Conservation (phyloP, 2,329 filamentous ascomycete genomes). For the Penicillium janthinellum region DNA sequence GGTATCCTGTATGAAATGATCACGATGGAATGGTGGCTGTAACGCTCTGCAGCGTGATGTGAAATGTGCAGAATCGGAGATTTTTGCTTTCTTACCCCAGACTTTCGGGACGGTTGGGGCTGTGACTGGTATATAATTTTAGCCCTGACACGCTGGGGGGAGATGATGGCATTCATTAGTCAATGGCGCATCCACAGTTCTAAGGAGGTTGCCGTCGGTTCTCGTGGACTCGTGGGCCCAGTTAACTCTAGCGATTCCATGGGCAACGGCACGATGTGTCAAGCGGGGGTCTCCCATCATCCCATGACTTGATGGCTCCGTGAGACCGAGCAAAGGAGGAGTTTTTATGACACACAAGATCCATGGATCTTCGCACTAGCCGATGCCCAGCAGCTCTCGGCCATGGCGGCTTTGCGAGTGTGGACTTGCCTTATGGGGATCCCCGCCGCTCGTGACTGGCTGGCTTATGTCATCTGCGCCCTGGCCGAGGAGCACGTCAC, state of each 20-base stretch:
- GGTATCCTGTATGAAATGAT: slow-evolving; percentile 2
- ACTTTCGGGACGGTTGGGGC: slow-evolving; percentile 13
- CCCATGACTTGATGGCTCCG: slow-evolving; percentile 17
- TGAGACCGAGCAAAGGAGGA: slow-evolving; percentile 15
- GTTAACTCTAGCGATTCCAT: slow-evolving; percentile 3
- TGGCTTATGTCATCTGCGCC: not conserved
- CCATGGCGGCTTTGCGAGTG: not conserved
- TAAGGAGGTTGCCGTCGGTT: not conserved
- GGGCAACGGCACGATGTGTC: slow-evolving; percentile 19
- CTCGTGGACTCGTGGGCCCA: slow-evolving; percentile 5
- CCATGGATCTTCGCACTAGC: slow-evolving; percentile 3
- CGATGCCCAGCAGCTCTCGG: slow-evolving; percentile 1
- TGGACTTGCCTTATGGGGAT: slow-evolving; percentile 1
- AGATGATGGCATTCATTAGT: slow-evolving; percentile 24
- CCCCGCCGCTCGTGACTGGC: not conserved
- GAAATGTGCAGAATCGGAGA: slow-evolving; percentile 4
- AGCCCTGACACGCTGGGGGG: slow-evolving; percentile 15
- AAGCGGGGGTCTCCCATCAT: slow-evolving; percentile 19
- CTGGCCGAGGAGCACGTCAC: too few relatives aligned
- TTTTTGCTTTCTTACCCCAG: slow-evolving; percentile 24
- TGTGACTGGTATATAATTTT: slow-evolving; percentile 22
- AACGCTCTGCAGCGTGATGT: slow-evolving; percentile 20
- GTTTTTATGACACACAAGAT: slow-evolving; percentile 24
- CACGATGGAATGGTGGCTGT: slow-evolving; percentile 10
- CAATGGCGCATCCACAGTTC: slow-evolving; percentile 12